Conservation (phyloP, 148 eudicot genomes). For the Suaeda aralocaspica region DNA sequence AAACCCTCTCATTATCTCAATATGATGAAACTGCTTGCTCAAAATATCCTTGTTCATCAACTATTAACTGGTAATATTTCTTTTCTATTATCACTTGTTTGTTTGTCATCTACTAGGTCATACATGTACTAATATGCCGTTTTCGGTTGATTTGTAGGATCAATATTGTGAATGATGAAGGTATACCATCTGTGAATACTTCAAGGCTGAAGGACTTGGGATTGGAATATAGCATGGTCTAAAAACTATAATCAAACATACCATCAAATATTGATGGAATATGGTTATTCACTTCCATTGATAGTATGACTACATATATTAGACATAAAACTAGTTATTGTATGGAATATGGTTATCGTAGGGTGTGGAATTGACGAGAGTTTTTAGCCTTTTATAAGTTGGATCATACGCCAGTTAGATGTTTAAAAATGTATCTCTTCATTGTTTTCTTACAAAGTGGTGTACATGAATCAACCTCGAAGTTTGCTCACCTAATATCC, state of each 20-base stretch:
- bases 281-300: slow-evolving; percentile 38
- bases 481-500: no score
- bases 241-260: slow-evolving; percentile 39
- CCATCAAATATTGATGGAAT: slow-evolving; percentile 34
- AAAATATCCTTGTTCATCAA: slow-evolving; percentile 32
- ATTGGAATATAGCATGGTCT: slow-evolving; percentile 42
- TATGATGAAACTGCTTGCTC: slow-evolving; percentile 27
- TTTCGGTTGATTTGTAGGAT: slow-evolving; percentile 29
- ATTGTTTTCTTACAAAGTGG: no score
- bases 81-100: no score
- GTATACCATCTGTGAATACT: slow-evolving; percentile 43
- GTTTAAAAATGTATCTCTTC: no score
- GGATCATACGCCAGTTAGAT: no score
- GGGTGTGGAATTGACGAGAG: no score
- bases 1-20: slow-evolving; percentile 23
- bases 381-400: no score
- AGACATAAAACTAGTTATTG: no score
- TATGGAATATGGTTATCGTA: no score
- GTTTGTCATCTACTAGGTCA: no score
- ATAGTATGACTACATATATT: no score
- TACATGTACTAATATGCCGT: neutral
- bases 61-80: slow-evolving; percentile 31
- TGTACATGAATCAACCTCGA: no score
- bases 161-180: slow-evolving; percentile 22
- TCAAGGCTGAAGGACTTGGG: slow-evolving; percentile 71